Evolutionary conservation across 345 rosid species (phyloP).

Genomic region (Eucalyptus sideroxylon): DNA sequence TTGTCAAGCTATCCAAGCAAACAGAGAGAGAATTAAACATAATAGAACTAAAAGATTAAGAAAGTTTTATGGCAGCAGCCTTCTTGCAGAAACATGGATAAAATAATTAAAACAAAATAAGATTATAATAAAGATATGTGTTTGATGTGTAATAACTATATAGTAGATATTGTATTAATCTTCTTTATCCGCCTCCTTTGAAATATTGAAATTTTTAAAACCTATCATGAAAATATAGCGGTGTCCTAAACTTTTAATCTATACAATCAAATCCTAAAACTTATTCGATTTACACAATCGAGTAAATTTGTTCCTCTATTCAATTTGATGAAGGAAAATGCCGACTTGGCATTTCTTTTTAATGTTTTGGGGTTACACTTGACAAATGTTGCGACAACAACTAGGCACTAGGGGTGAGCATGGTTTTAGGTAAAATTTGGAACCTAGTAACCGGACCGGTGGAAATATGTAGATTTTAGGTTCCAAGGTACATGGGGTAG

Average conservation of each 20-base stretch:
- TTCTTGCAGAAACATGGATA: no score
- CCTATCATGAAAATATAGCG: neutral
- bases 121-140: neutral
- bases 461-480: no score
- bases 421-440: no score
- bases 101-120: neutral
- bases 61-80: no score
- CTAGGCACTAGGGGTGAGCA: neutral
- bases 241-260: neutral
- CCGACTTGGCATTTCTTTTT: neutral
- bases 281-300: neutral
- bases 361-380: neutral
- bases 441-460: rapidly evolving
- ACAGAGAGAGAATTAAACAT: no score
- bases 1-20: no score
- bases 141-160: neutral
- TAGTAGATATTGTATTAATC: neutral
- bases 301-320: neutral
- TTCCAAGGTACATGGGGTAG: no score
- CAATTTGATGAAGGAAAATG: neutral
- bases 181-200: neutral
- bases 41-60: no score
- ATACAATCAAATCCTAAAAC: neutral
- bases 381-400: neutral
- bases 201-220: neutral